phyloP scores from a whole-genome alignment of 805 yeast genomes.

The Hanseniaspora hatyaiensis region DNA sequence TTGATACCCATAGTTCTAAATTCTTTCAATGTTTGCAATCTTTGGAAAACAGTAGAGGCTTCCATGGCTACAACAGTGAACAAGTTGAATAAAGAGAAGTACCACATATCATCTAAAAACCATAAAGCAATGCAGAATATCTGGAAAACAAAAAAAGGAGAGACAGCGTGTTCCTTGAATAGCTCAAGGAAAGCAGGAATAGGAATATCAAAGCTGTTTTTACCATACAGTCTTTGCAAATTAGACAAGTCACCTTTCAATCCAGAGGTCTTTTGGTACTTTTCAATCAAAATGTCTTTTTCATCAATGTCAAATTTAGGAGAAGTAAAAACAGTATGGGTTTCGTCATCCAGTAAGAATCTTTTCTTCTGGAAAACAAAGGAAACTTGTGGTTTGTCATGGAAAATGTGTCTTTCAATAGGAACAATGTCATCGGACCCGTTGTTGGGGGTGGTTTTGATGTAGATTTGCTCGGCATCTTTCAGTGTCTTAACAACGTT shows the following conservation, averaged over 20 bases:
- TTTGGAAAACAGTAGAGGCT: conserved; percentile 87
- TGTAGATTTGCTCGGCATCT: conserved; percentile 60
- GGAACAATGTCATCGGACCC: conserved; percentile 74
- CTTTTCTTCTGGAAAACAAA: conserved; percentile 88
- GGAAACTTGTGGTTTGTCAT: conserved; percentile 51
- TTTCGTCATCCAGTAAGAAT: conserved; percentile 52
- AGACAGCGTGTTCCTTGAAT: conserved; percentile 94
- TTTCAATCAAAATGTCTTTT: conserved; percentile 42
- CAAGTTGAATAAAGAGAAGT: conserved; percentile 77
- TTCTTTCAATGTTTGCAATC: conserved; percentile 87
- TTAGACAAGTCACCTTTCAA: conserved; percentile 41
- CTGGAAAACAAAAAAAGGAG: conserved; percentile 95
- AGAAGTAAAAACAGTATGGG: conserved; percentile 49
- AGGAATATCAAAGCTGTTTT: conserved; percentile 86
- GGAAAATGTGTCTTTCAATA: conserved; percentile 44
- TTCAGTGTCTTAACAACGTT: conserved; percentile 38
- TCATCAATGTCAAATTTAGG: conserved; percentile 61
- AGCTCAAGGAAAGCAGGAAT: conserved; percentile 82
- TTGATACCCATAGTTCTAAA: conserved; percentile 95
- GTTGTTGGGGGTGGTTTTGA: conserved; percentile 71
- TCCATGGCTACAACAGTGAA: conserved; percentile 90
- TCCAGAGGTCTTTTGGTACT: conserved; percentile 45
- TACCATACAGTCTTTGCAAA: conserved; percentile 56
- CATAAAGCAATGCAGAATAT: conserved; percentile 89
- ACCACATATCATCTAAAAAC: conserved; percentile 96